Conservation (phyloP, 768 basidiomycete species). For the Boletellus emodensis region DNA sequence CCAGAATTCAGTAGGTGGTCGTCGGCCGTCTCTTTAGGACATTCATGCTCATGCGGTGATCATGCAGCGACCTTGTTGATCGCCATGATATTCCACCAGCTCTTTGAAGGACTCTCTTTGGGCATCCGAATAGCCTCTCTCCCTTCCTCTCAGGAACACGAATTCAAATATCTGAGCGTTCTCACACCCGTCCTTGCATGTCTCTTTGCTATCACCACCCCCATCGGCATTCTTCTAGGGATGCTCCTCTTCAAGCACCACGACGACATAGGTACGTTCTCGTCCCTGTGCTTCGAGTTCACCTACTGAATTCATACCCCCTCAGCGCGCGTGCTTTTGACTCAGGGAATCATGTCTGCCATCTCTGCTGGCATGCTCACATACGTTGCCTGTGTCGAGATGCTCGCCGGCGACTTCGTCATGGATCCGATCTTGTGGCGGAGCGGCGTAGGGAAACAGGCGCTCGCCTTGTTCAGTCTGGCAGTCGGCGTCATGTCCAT, state of each 20-base stretch:
- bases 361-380: slow-evolving; percentile 81
- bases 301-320: neutral
- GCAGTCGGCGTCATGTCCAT: slow-evolving; percentile 59
- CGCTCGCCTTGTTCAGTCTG: slow-evolving; percentile 56
- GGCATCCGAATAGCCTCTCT: slow-evolving; percentile 76
- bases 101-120: slow-evolving; percentile 80
- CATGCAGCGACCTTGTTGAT: slow-evolving; percentile 61
- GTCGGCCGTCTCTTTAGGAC: neutral
- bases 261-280: slow-evolving; percentile 23
- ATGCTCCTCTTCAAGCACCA: slow-evolving; percentile 42
- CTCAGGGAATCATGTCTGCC: slow-evolving; percentile 76
- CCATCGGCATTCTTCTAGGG: slow-evolving; percentile 61
- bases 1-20: slow-evolving; percentile 61
- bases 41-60: neutral
- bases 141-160: slow-evolving; percentile 36
- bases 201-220: slow-evolving; percentile 73
- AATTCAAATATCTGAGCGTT: slow-evolving; percentile 22
- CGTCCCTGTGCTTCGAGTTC: neutral
- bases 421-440: slow-evolving; percentile 55
- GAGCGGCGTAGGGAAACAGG: slow-evolving; percentile 37
- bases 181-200: slow-evolving; percentile 54
- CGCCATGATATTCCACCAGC: slow-evolving; percentile 77
- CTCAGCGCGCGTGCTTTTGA: slow-evolving; percentile 47
- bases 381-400: slow-evolving; percentile 80
- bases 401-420: slow-evolving; percentile 84